Evolutionary conservation across 345 rosid species (phyloP).

Genomic region (Noccaea caerulescens): DNA sequence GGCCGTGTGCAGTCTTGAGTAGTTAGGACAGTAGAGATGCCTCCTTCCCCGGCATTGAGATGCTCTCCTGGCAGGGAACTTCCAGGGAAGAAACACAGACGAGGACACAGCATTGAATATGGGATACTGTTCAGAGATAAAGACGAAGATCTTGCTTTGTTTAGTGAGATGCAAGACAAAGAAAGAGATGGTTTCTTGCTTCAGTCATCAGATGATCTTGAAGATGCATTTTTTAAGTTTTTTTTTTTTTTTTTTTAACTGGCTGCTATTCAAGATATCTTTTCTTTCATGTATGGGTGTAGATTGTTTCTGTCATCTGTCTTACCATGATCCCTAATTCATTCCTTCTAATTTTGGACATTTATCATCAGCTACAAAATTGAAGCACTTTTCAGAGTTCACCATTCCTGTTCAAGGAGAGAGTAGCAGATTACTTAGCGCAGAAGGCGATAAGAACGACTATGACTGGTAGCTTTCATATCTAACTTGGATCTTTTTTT

Average conservation of each 20-base stretch:
- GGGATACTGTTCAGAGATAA: slow-evolving; percentile 64
- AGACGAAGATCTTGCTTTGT: slow-evolving; percentile 89
- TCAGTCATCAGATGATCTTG: slow-evolving; percentile 74
- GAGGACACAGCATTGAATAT: slow-evolving; percentile 79
- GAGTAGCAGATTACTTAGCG: slow-evolving; percentile 81
- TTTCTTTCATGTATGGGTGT: background rate
- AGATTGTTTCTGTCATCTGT: slow-evolving; percentile 29
- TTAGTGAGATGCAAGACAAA: slow-evolving; percentile 83
- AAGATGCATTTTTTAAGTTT: slow-evolving; percentile 82
- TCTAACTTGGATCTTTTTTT: slow-evolving; percentile 8
- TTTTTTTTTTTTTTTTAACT: background rate
- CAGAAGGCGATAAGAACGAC: slow-evolving; percentile 91
- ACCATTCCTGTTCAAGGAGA: slow-evolving; percentile 85
- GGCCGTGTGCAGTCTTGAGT: slow-evolving; percentile 7
- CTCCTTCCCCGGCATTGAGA: slow-evolving; percentile 86
- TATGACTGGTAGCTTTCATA: slow-evolving; percentile 78
- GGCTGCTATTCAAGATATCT: background rate
- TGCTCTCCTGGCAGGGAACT: slow-evolving; percentile 78
- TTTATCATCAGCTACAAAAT: slow-evolving; percentile 65
- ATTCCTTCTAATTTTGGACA: slow-evolving; percentile 29
- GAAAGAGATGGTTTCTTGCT: slow-evolving; percentile 89
- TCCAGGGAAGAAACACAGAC: slow-evolving; percentile 62
- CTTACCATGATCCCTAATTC: background rate
- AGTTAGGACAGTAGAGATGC: slow-evolving; percentile 57
- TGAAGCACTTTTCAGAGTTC: slow-evolving; percentile 79